phyloP scores from a whole-genome alignment of 2,329 filamentous ascomycete genomes.

The Pseudogymnoascus sp. region DNA sequence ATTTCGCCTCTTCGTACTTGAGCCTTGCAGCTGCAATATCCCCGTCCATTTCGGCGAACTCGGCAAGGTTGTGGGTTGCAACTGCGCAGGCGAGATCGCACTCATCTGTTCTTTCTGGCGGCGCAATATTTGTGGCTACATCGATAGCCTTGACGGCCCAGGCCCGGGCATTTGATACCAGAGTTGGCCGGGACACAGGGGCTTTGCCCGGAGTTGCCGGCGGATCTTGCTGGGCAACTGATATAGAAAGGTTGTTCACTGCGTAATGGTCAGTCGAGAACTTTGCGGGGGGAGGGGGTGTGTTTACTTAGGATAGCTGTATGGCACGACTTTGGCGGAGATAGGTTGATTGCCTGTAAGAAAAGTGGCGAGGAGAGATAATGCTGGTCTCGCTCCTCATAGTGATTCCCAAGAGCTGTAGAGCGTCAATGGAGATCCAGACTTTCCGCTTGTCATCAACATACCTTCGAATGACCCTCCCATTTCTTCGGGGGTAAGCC shows the following conservation, averaged over 20 bases:
- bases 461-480: constrained; percentile 65
- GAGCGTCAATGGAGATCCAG: constrained; percentile 24
- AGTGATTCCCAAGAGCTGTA: constrained; percentile 65
- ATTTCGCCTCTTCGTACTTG: constrained; percentile 61
- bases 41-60: constrained; percentile 70
- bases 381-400: constrained; percentile 64
- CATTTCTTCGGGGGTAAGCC: constrained; percentile 63
- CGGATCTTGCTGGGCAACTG: constrained; percentile 49
- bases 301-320: constrained; percentile 66
- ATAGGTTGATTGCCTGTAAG: constrained; percentile 71
- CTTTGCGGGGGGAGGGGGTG: neutral
- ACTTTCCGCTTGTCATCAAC: neutral
- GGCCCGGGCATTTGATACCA: constrained; percentile 61
- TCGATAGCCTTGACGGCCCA: constrained; percentile 75
- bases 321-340: constrained; percentile 60
- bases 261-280: neutral
- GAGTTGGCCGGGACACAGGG: constrained; percentile 48
- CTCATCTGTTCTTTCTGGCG: constrained; percentile 62
- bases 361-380: constrained; percentile 81
- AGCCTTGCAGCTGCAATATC: constrained; percentile 56
- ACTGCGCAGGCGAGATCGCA: constrained; percentile 79
- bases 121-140: constrained; percentile 56
- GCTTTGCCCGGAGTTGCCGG: constrained; percentile 30
- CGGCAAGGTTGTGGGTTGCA: constrained; percentile 78
- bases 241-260: constrained; percentile 76